These are phyloP conservation scores for Neonectria sp. DNA, from an alignment of 2,329 filamentous ascomycete species.

Conservation along the genomic window DNA sequence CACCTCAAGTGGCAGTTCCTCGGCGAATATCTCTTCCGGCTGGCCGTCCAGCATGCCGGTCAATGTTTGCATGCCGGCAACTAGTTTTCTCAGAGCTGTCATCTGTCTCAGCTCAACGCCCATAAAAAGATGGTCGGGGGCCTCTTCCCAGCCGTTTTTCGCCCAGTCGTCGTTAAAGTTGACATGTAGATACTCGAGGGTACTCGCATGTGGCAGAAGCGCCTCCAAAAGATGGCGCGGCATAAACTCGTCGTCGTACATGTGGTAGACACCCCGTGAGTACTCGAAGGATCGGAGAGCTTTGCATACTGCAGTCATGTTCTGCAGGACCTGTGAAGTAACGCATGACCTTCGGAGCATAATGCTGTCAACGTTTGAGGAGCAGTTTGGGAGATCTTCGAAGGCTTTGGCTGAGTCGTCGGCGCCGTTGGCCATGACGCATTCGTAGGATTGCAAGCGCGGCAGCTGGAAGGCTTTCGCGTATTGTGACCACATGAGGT, in stretches of 20 bases:
- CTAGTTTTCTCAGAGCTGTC: conserved; percentile 4
- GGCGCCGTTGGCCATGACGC: neutral
- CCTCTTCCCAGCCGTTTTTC: neutral
- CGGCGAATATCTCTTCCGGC: neutral
- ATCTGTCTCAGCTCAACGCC: conserved; percentile 12
- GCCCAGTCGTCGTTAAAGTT: conserved; percentile 25
- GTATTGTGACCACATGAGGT: neutral
- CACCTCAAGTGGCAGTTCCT: neutral
- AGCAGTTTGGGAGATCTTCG: neutral
- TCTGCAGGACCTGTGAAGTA: neutral
- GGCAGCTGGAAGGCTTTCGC: conserved; percentile 7
- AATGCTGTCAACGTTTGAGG: conserved; percentile 14
- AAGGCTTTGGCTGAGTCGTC: neutral
- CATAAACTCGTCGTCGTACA: conserved; percentile 17
- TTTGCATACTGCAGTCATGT: conserved; percentile 16
- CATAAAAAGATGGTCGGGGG: conserved; percentile 7
- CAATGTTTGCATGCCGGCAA: conserved; percentile 10
- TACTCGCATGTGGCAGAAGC: conserved; percentile 17
- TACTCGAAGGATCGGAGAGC: conserved; percentile 17
- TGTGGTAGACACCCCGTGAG: neutral
- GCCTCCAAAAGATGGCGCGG: conserved; percentile 22
- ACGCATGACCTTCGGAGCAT: conserved; percentile 9
- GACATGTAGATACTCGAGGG: conserved; percentile 27
- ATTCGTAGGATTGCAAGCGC: conserved; percentile 17
- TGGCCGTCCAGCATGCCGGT: conserved; percentile 1